These are phyloP conservation scores for Cicer chorassanicum DNA, from an alignment of 306 rosid species.

Conservation along the genomic window DNA sequence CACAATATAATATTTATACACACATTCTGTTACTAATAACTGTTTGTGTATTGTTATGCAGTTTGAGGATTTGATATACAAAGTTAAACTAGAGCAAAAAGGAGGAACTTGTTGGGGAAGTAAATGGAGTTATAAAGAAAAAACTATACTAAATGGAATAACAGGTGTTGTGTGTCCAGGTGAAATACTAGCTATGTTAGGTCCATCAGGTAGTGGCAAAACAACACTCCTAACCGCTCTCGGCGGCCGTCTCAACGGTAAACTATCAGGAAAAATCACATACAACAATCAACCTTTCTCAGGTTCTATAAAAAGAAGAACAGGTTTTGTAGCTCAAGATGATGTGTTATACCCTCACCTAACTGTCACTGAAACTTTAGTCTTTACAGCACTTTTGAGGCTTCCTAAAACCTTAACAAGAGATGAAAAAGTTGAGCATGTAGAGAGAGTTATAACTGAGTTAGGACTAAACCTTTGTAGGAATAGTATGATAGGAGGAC, in stretches of 20 bases:
- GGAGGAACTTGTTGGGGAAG: conserved; percentile 53
- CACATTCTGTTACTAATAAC: conserved; percentile 33
- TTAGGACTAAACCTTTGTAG: conserved; percentile 77
- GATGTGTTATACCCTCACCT: conserved; percentile 92
- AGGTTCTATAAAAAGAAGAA: conserved; percentile 75
- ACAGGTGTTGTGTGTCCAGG: conserved; percentile 90
- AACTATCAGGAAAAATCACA: conserved; percentile 77
- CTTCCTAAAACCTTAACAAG: conserved; percentile 68
- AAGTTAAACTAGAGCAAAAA: conserved; percentile 72
- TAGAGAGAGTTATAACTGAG: conserved; percentile 77
- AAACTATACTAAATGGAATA: conserved; percentile 76
- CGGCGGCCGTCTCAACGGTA: conserved; percentile 84
- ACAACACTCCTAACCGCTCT: conserved; percentile 95
- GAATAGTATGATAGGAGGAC: conserved; percentile 96
- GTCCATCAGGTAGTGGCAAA: conserved; percentile 98
- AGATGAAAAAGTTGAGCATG: conserved; percentile 77
- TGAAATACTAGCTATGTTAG: conserved; percentile 93
- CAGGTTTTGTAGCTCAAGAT: conserved; percentile 95
- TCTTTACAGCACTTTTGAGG: conserved; percentile 92
- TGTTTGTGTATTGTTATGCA: conserved; percentile 45
- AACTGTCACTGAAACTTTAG: conserved; percentile 82
- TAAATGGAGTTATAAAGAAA: conserved; percentile 62
- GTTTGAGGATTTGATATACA: conserved; percentile 93
- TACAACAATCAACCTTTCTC: conserved; percentile 83
- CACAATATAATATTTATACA: neutral